Evolutionary conservation across 805 yeast genomes (phyloP).

Genomic region (Saturnispora serradocipensis): DNA sequence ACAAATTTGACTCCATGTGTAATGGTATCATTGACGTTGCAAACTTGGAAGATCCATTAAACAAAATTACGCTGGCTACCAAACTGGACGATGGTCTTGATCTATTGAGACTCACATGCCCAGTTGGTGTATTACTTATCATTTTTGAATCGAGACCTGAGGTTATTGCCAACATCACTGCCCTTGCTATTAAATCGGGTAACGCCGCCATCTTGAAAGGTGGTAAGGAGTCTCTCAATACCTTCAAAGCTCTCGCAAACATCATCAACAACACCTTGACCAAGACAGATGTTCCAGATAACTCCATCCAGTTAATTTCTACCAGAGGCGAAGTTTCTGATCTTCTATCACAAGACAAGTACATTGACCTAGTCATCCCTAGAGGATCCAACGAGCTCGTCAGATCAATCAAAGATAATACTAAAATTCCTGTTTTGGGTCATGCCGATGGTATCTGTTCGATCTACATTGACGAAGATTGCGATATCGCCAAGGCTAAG

Average conservation of each 20-base stretch:
- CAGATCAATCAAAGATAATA: conserved; percentile 70
- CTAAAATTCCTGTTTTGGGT: conserved; percentile 95
- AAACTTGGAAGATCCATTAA: conserved; percentile 81
- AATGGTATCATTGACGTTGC: conserved; percentile 94
- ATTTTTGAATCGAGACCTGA: conserved; percentile 97
- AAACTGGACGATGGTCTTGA: conserved; percentile 85
- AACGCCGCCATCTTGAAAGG: conserved; percentile 96
- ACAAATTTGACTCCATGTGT: conserved; percentile 87
- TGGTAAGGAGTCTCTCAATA: conserved; percentile 84
- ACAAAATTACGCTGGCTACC: conserved; percentile 74
- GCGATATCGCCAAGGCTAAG: conserved; percentile 69
- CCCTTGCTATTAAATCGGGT: conserved; percentile 92
- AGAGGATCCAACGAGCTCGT: conserved; percentile 96
- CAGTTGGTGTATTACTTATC: conserved; percentile 87
- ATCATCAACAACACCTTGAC: conserved; percentile 53
- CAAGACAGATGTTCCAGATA: conserved; percentile 64
- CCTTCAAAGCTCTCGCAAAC: conserved; percentile 74
- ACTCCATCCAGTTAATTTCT: conserved; percentile 78
- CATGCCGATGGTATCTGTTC: conserved; percentile 99
- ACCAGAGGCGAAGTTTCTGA: conserved; percentile 88
- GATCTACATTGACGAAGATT: conserved; percentile 68
- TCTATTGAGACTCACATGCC: conserved; percentile 77
- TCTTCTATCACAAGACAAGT: conserved; percentile 73
- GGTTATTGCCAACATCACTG: conserved; percentile 95
- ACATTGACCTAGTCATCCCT: conserved; percentile 92